Percentiles rank a stretch among this genome's conserved stretches.
Evolutionary conservation across 2,329 filamentous ascomycete genomes (phyloP).

Genomic region (Drechslera avenae): DNA sequence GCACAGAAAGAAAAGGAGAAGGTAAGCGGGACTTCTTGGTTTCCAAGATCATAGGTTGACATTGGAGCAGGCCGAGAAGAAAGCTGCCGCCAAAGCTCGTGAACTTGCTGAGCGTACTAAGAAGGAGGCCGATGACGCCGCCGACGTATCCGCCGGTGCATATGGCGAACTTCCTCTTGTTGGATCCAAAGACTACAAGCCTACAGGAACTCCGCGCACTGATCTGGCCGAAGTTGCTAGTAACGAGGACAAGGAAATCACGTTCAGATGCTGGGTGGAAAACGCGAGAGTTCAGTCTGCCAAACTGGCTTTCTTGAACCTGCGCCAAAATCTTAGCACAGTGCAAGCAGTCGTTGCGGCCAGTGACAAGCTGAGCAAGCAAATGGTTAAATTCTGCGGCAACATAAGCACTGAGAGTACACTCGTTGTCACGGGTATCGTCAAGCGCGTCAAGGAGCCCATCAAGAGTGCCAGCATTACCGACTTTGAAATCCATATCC

Average conservation of each 20-base stretch:
- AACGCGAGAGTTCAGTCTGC: slow-evolving; percentile 87
- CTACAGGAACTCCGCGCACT: slow-evolving; percentile 61
- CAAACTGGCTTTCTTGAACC: slow-evolving; percentile 88
- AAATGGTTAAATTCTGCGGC: slow-evolving; percentile 93
- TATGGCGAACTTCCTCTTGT: slow-evolving; percentile 74
- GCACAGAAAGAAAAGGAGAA: slow-evolving; percentile 51
- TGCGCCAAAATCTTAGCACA: slow-evolving; percentile 75
- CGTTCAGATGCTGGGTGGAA: slow-evolving; percentile 80
- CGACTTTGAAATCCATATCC: slow-evolving; percentile 84
- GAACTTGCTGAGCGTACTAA: slow-evolving; percentile 58
- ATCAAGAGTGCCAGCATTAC: slow-evolving; percentile 86
- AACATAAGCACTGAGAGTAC: slow-evolving; percentile 79
- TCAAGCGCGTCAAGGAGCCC: slow-evolving; percentile 82
- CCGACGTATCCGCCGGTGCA: slow-evolving; percentile 72
- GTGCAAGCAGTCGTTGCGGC: slow-evolving; percentile 81
- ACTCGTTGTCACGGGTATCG: slow-evolving; percentile 77
- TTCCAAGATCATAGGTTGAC: slow-evolving; percentile 15
- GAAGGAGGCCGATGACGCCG: slow-evolving; percentile 69
- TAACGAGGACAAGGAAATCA: slow-evolving; percentile 59
- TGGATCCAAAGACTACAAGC: slow-evolving; percentile 58
- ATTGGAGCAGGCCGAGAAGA: slow-evolving; percentile 46
- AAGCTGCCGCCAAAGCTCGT: slow-evolving; percentile 46
- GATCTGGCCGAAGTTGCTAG: slow-evolving; percentile 57
- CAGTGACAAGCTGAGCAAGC: slow-evolving; percentile 68
- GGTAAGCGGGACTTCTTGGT: slow-evolving; percentile 21